Evolutionary conservation across 2,329 filamentous ascomycete species (phyloP).

Genomic region (Pseudogymnoascus destructans): DNA sequence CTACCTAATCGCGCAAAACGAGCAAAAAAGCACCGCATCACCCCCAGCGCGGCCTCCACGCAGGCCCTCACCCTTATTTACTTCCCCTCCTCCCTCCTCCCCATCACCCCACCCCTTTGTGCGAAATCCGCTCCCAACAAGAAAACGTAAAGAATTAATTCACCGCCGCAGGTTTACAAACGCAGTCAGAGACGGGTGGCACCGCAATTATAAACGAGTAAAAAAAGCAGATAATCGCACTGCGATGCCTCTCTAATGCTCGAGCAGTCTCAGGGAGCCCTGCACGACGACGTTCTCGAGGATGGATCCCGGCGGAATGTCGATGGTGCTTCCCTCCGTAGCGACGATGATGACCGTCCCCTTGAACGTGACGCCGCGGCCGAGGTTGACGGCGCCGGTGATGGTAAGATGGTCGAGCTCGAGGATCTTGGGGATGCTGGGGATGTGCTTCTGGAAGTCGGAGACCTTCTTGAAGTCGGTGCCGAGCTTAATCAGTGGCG

Average conservation of each 20-base stretch:
- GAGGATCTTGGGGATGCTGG: conserved; percentile 79
- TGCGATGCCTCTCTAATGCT: conserved; percentile 38
- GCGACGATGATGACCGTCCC: conserved; percentile 98
- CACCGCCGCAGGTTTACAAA: background rate
- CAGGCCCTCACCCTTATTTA: background rate
- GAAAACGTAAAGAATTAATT: background rate
- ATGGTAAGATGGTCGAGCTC: conserved; percentile 94
- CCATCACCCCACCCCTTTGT: background rate
- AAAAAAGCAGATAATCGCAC: background rate
- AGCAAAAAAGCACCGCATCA: background rate
- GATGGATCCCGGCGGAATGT: conserved; percentile 90
- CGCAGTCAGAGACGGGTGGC: background rate
- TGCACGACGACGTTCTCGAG: conserved; percentile 98
- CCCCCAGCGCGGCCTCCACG: background rate
- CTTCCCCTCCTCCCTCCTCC: background rate
- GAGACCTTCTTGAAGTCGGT: conserved; percentile 99
- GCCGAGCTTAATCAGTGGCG: conserved; percentile 96
- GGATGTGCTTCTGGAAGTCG: conserved; percentile 80
- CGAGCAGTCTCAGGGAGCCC: conserved; percentile 70
- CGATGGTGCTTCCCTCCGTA: conserved; percentile 94
- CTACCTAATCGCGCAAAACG: conserved; percentile 6
- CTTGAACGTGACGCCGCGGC: conserved; percentile 90
- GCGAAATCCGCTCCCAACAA: background rate
- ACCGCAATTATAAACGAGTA: background rate
- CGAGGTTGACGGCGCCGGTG: conserved; percentile 92